These are phyloP conservation scores for Vaccinium corymbosum DNA, from an alignment of 148 eudicot genomes.

Conservation along the genomic window DNA sequence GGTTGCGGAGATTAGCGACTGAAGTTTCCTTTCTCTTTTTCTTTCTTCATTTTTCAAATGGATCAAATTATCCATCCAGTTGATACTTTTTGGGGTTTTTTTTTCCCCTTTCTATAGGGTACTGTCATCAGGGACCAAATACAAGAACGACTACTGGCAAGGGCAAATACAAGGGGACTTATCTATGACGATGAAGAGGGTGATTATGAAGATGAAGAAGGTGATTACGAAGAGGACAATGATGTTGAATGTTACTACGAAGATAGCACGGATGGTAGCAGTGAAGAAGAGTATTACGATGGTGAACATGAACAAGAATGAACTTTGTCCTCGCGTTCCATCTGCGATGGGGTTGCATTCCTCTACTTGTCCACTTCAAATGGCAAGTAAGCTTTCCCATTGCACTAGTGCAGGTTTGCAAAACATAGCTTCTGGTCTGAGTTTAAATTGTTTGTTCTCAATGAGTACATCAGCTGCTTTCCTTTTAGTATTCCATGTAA, in stretches of 20 bases:
- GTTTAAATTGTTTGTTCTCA: neutral
- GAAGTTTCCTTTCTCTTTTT: neutral
- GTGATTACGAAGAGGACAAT: conserved; percentile 22
- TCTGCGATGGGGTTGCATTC: neutral
- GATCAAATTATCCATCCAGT: neutral
- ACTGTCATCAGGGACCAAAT: conserved; percentile 67
- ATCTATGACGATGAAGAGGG: conserved; percentile 27
- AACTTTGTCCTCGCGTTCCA: neutral
- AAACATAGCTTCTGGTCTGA: neutral
- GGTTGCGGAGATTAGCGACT: neutral
- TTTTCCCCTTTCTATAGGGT: conserved; percentile 34
- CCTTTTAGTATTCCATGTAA: neutral
- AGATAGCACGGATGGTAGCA: neutral
- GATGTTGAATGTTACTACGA: conserved; percentile 23
- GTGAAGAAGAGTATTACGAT: conserved; percentile 30
- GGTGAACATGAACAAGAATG: conserved; percentile 22
- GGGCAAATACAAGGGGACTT: conserved; percentile 35
- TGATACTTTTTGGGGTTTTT: neutral
- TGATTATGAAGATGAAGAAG: conserved; percentile 30
- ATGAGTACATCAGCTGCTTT: neutral
- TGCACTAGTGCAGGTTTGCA: neutral
- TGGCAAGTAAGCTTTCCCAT: neutral
- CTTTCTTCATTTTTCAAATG: neutral
- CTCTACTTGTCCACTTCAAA: neutral
- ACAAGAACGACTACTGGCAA: conserved; percentile 47